Evolutionary conservation across 2,329 filamentous ascomycete species (phyloP).

Genomic region (Purpureocillium lavendulum): DNA sequence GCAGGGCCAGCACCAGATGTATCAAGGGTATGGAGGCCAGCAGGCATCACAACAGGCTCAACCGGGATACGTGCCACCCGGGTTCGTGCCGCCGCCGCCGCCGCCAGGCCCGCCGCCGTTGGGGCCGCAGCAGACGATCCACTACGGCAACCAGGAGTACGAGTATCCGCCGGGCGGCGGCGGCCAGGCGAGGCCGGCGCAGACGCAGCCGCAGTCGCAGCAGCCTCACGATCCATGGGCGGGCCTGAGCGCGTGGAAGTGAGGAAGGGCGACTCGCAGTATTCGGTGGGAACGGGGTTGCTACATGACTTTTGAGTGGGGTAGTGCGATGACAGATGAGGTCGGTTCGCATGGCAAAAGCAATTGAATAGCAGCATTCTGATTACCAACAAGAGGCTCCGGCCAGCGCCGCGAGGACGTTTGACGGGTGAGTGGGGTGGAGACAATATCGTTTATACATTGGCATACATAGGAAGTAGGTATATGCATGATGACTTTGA

Average conservation of each 20-base stretch:
- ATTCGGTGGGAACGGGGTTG: too few species aligned
- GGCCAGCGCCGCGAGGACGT: background rate
- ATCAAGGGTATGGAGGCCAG: conserved; percentile 24
- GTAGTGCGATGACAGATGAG: background rate
- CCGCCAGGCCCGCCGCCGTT: conserved; percentile 55
- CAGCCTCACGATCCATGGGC: conserved; percentile 42
- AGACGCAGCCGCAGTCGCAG: conserved; percentile 28
- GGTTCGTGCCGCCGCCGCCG: conserved; percentile 55
- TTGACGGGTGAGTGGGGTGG: too few species aligned
- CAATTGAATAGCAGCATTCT: too few species aligned
- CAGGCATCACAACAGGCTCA: conserved; percentile 29
- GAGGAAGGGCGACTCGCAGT: too few species aligned
- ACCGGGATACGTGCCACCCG: conserved; percentile 40
- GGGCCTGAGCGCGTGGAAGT: conserved; percentile 45
- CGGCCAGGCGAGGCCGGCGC: conserved; percentile 13
- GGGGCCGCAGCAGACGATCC: conserved; percentile 54
- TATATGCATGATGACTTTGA: too few species aligned
- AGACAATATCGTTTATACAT: background rate
- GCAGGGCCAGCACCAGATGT: conserved; percentile 32
- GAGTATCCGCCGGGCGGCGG: conserved; percentile 20
- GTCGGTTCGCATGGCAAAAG: background rate
- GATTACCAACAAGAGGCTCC: too few species aligned
- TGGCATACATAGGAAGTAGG: too few species aligned
- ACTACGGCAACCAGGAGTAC: conserved; percentile 34
- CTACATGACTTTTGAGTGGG: too few species aligned